phyloP scores from a whole-genome alignment of 2,329 filamentous ascomycete genomes.

The Grosmannia serpens region DNA sequence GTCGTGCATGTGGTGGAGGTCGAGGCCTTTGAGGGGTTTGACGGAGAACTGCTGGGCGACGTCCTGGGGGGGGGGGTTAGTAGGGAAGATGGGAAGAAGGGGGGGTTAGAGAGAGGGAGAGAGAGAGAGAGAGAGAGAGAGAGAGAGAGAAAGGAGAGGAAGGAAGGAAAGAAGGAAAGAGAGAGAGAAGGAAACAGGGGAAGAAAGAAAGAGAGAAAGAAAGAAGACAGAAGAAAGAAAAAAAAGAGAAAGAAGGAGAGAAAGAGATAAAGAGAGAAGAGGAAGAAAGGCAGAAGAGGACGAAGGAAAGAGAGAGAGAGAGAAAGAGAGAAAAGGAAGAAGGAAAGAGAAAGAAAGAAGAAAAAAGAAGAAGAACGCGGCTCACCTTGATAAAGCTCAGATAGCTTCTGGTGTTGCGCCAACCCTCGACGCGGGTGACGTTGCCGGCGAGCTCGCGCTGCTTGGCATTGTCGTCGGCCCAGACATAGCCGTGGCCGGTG shows the following conservation, averaged over 20 bases:
- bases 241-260: slow-evolving; percentile 12
- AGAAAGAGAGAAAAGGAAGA: background rate
- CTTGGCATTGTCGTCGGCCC: slow-evolving; percentile 72
- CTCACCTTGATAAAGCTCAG: slow-evolving; percentile 81
- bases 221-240: background rate
- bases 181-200: background rate
- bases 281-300: background rate
- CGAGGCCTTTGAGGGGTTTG: slow-evolving; percentile 64
- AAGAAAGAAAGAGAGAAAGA: background rate
- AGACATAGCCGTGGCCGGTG: slow-evolving; percentile 85
- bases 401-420: slow-evolving; percentile 91
- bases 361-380: slow-evolving; percentile 16
- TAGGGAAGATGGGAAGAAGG: background rate
- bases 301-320: background rate
- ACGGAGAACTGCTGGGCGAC: slow-evolving; percentile 52
- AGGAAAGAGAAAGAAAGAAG: background rate
- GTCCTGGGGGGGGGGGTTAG: slow-evolving; percentile 32
- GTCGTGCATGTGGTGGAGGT: slow-evolving; percentile 87
- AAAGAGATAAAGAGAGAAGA: background rate
- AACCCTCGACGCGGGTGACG: slow-evolving; percentile 87
- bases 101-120: background rate
- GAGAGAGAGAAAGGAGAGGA: background rate
- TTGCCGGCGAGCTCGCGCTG: slow-evolving; percentile 83
- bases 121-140: slow-evolving; percentile 11
- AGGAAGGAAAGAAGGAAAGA: background rate